Evolutionary conservation across 495 filamentous ascomycete genomes (phyloP).

Genomic region (Hypoxylon rickii): DNA sequence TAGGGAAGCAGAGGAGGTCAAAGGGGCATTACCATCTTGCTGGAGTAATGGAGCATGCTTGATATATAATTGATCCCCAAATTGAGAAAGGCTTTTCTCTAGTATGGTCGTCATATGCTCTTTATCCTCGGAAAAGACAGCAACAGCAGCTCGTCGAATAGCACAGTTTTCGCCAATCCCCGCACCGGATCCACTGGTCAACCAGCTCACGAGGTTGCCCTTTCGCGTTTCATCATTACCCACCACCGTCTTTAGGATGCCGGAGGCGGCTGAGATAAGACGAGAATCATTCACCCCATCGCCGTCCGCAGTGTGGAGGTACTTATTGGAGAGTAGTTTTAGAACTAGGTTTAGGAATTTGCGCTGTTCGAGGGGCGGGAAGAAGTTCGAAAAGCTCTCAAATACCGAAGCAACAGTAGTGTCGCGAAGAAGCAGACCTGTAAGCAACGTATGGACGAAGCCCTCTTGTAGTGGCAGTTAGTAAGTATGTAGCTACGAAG

Average conservation of each 20-base stretch:
- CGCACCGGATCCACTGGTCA: constrained; percentile 65
- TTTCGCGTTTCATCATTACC: constrained; percentile 43
- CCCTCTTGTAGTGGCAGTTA: constrained; percentile 51
- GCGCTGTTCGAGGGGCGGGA: constrained; percentile 62
- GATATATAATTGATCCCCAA: constrained; percentile 85
- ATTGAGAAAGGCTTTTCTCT: constrained; percentile 69
- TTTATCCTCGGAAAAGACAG: constrained; percentile 58
- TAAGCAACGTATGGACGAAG: constrained; percentile 56
- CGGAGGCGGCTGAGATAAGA: constrained; percentile 54
- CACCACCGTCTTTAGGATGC: constrained; percentile 48
- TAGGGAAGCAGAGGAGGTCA: not conserved
- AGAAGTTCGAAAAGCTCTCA: constrained; percentile 47
- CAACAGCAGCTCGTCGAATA: constrained; percentile 69
- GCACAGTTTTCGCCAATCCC: constrained; percentile 65
- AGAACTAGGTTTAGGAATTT: constrained; percentile 62
- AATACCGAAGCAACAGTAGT: constrained; percentile 39
- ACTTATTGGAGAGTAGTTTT: constrained; percentile 60
- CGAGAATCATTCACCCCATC: constrained; percentile 37
- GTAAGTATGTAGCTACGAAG: not conserved
- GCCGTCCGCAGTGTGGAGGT: constrained; percentile 47
- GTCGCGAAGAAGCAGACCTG: constrained; percentile 50
- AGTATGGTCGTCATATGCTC: constrained; percentile 61
- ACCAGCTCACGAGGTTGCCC: constrained; percentile 68
- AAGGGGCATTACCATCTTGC: constrained; percentile 74
- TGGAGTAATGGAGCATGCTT: constrained; percentile 78